Conservation (phyloP, 2,329 filamentous ascomycete genomes). For the Aureobasidium sp. region DNA sequence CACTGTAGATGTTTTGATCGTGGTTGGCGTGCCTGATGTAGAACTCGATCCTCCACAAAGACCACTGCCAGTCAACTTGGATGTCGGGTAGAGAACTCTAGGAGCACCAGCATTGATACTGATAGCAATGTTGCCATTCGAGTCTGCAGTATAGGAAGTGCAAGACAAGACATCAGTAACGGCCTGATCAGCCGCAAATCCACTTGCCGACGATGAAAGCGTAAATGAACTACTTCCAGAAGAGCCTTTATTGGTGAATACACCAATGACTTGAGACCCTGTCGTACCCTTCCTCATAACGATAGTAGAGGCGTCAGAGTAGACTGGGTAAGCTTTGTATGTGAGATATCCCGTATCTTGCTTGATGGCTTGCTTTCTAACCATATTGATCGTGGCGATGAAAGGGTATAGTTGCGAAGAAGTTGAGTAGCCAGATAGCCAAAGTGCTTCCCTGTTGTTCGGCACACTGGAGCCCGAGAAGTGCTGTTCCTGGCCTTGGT, state of each 20-base stretch:
- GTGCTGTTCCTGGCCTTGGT: slow-evolving; percentile 35
- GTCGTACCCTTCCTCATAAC: slow-evolving; percentile 36
- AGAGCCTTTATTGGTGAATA: slow-evolving; percentile 36
- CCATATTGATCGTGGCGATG: slow-evolving; percentile 31
- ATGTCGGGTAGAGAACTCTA: slow-evolving; percentile 32
- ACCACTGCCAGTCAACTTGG: slow-evolving; percentile 27
- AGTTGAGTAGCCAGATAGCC: slow-evolving; percentile 33
- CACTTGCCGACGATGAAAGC: slow-evolving; percentile 16
- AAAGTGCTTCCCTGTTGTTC: slow-evolving; percentile 31
- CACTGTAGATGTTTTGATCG: not conserved
- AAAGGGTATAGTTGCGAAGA: slow-evolving; percentile 32
- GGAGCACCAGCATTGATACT: slow-evolving; percentile 37
- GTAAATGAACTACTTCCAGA: slow-evolving; percentile 9
- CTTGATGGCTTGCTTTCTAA: slow-evolving; percentile 35
- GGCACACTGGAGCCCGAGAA: slow-evolving; percentile 28
- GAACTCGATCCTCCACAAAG: slow-evolving; percentile 22
- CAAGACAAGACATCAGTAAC: slow-evolving; percentile 38
- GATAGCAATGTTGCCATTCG: slow-evolving; percentile 36
- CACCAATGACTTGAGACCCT: slow-evolving; percentile 34
- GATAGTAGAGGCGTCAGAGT: slow-evolving; percentile 35
- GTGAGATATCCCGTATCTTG: slow-evolving; percentile 32
- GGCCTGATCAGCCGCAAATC: slow-evolving; percentile 18
- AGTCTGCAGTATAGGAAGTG: slow-evolving; percentile 33
- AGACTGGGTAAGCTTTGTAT: slow-evolving; percentile 35
- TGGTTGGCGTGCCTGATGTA: not conserved